These are phyloP conservation scores for Mollisiaceae sp. DNA, from an alignment of 2,329 filamentous ascomycete genomes.

Conservation along the genomic window DNA sequence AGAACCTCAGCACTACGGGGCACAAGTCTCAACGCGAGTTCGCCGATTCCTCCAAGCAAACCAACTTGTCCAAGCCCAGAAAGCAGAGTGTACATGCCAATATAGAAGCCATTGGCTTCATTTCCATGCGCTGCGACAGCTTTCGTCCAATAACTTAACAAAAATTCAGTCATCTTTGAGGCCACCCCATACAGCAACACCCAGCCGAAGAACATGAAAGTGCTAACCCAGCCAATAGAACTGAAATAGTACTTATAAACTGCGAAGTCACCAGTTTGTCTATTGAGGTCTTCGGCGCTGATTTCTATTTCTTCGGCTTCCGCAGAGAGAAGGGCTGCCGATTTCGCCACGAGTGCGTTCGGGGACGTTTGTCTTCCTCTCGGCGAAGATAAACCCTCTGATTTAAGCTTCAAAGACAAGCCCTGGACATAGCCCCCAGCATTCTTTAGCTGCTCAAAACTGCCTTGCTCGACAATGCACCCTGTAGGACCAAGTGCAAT, in stretches of 20 bases:
- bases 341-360: not conserved
- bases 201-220: conserved; percentile 36
- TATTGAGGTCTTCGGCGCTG: conserved; percentile 12
- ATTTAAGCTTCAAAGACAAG: conserved; percentile 6
- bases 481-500: conserved; percentile 44
- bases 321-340: not conserved
- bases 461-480: conserved; percentile 44
- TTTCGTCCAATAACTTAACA: conserved; percentile 35
- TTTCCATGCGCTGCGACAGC: conserved; percentile 19
- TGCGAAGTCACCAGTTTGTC: conserved; percentile 33
- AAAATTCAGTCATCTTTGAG: conserved; percentile 6
- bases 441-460: conserved; percentile 42
- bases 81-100: conserved; percentile 25
- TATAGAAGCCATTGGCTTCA: conserved; percentile 25
- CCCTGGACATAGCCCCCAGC: conserved; percentile 45
- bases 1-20: conserved; percentile 55
- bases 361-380: not conserved
- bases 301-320: conserved; percentile 8
- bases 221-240: conserved; percentile 24
- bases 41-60: conserved; percentile 28
- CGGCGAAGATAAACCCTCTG: not conserved
- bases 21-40: conserved; percentile 57
- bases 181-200: conserved; percentile 5
- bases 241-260: conserved; percentile 37
- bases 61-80: conserved; percentile 11